These are phyloP conservation scores for Mentha longifolia DNA, from an alignment of 257 asterid genomes.

Conservation along the genomic window DNA sequence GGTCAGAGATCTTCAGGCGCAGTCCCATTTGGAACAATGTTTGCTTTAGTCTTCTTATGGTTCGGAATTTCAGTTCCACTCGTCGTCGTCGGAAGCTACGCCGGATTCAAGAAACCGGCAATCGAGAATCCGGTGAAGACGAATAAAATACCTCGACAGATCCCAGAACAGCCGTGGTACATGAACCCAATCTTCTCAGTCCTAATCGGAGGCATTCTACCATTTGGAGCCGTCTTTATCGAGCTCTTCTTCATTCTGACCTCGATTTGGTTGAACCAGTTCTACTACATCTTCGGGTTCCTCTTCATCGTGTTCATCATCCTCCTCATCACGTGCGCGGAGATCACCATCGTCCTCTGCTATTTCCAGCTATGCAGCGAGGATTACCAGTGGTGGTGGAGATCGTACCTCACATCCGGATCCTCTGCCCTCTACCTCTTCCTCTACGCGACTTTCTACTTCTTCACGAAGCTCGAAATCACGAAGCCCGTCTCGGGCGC, in stretches of 20 bases:
- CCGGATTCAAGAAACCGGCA: conserved; percentile 67
- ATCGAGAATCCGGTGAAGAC: conserved; percentile 77
- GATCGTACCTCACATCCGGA: conserved; percentile 72
- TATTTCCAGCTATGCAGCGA: conserved; percentile 85
- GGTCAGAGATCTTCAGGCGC: conserved; percentile 85
- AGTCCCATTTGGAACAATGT: conserved; percentile 80
- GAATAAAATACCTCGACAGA: conserved; percentile 71
- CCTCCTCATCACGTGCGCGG: conserved; percentile 78
- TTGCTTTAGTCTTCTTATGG: conserved; percentile 73
- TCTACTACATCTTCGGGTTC: conserved; percentile 88
- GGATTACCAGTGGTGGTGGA: conserved; percentile 90
- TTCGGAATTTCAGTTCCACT: conserved; percentile 84
- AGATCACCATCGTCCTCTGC: conserved; percentile 74
- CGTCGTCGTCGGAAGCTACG: conserved; percentile 68
- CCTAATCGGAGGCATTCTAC: conserved; percentile 74
- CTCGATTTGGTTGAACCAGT: conserved; percentile 84
- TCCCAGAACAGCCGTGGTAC: conserved; percentile 83
- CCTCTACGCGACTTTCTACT: conserved; percentile 77
- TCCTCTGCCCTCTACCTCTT: conserved; percentile 76
- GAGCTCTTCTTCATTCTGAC: conserved; percentile 84
- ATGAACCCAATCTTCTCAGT: conserved; percentile 67
- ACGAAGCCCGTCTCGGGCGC: conserved; percentile 76
- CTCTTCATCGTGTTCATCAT: conserved; percentile 76
- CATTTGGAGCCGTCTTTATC: conserved; percentile 79
- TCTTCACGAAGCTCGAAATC: conserved; percentile 83